Evolutionary conservation across 2,329 filamentous ascomycete genomes (phyloP), one percentile per base, ranked within the genome.

Genomic region (Arthrinium puccinioides): DNA sequence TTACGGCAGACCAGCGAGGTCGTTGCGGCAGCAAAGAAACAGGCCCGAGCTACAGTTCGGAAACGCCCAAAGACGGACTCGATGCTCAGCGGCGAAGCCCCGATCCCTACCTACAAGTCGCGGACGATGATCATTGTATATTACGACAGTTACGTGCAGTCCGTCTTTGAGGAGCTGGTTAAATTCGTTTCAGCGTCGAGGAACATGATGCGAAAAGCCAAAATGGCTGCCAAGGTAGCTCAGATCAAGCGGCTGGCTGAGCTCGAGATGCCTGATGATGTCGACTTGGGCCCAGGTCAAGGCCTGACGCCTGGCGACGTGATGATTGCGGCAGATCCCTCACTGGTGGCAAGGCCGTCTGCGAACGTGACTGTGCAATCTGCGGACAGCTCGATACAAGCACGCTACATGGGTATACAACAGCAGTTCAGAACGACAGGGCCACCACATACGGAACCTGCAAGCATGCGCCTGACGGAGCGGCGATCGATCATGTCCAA

Each of bases 81-180:
- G 0, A 61, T 76, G 47, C 48, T 69, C 35, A 76, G 72, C 28
- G 64, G 60, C 24, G 70, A 74, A 24, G 60, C 59, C 9, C 56
- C 62, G 3, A 56, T 67, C 1, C 59, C 66, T 9, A 76, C 78
- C 44, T 84, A 83, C 55, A 79, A 84, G 38, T 79, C 79, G 4
- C 76, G 83, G 46, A 81, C 73, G 40, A 84, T 87, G 70, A 82
- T 90, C 32, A 81, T 92, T 27, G 84, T 96, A n/a, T 89, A 87
- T 60, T 96, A 96, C 56, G 89, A 96, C 55, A 86, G 84, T 48
- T 82, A 87, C 44, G 82, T 94, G 4, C 88, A 96, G 55, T 78
- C 78, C 35, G 79, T 82, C 26, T 87, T 96, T 46, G 88, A 94
- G 50, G 72, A 82, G 38, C 65, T 95, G 34, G 88, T 95, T 39